These are phyloP conservation scores for Penicillium thymicola DNA, from an alignment of 2,329 filamentous ascomycete genomes.

Conservation along the genomic window DNA sequence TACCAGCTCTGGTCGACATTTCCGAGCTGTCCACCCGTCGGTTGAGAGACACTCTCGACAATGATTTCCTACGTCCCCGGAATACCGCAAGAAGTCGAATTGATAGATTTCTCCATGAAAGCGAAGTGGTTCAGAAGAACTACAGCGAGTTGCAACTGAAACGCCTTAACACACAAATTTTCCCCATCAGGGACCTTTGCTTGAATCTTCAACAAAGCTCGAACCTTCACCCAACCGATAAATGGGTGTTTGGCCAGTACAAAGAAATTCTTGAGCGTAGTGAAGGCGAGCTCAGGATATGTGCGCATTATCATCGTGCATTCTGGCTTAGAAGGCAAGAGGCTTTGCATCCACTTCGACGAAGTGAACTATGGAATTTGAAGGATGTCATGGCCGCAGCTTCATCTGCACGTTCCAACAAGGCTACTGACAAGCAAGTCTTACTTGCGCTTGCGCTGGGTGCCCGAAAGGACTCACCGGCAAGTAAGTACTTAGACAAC, in stretches of 20 bases:
- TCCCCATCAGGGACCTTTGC: neutral
- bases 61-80: conserved; percentile 18
- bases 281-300: accelerated
- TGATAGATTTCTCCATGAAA: conserved; percentile 13
- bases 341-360: neutral
- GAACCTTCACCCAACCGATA: neutral
- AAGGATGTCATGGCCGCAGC: neutral
- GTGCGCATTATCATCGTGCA: neutral
- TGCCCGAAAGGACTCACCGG: neutral
- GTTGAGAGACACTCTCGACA: conserved; percentile 2
- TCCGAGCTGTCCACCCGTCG: neutral
- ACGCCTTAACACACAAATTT: neutral
- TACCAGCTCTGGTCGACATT: neutral
- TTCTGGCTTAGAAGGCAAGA: neutral
- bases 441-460: neutral
- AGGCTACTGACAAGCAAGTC: neutral
- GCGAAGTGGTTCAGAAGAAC: neutral
- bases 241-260: neutral
- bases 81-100: conserved; percentile 19
- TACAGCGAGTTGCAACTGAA: conserved; percentile 12
- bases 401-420: neutral
- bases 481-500: neutral
- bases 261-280: neutral
- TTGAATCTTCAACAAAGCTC: neutral
- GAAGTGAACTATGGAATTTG: neutral